These are phyloP conservation scores for Conoideocrella luteorostrata DNA, from an alignment of 2,329 filamentous ascomycete species.

Conservation along the genomic window DNA sequence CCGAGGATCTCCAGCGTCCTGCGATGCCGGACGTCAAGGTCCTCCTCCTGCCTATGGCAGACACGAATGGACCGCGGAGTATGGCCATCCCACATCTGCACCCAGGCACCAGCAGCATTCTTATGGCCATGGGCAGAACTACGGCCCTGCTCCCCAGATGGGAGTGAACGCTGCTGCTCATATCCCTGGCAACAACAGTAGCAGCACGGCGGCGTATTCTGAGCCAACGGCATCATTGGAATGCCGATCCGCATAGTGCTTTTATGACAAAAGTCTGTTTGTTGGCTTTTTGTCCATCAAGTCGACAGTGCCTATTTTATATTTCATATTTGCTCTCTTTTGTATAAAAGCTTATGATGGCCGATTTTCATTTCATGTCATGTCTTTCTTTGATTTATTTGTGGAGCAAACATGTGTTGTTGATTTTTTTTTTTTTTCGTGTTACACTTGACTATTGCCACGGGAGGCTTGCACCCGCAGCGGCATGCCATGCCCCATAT, in stretches of 20 bases:
- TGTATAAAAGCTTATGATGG: no score
- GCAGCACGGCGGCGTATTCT: conserved; percentile 4
- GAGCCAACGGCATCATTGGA: conserved; percentile 2
- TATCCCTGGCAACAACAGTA: not conserved
- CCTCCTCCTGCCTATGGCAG: not conserved
- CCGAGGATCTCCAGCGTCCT: not conserved
- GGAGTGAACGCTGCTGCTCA: not conserved
- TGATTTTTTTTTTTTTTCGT: no score
- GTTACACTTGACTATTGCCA: no score
- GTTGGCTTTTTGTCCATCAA: no score
- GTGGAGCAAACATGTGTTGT: no score
- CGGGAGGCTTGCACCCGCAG: no score
- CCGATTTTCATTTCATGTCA: no score
- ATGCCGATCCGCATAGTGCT: not conserved
- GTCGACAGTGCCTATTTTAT: no score
- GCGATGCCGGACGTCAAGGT: conserved; percentile 8
- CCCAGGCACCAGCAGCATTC: not conserved
- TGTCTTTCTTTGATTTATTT: no score
- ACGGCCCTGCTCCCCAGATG: not conserved
- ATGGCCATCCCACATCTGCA: conserved; percentile 3
- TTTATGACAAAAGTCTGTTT: not conserved
- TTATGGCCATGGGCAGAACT: not conserved
- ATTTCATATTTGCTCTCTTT: no score
- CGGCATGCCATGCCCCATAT: no score
- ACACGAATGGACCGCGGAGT: conserved; percentile 4